phyloP scores from a whole-genome alignment of 1,284 basidiomycete genomes.

The Apiotrichum veenhuisii region DNA sequence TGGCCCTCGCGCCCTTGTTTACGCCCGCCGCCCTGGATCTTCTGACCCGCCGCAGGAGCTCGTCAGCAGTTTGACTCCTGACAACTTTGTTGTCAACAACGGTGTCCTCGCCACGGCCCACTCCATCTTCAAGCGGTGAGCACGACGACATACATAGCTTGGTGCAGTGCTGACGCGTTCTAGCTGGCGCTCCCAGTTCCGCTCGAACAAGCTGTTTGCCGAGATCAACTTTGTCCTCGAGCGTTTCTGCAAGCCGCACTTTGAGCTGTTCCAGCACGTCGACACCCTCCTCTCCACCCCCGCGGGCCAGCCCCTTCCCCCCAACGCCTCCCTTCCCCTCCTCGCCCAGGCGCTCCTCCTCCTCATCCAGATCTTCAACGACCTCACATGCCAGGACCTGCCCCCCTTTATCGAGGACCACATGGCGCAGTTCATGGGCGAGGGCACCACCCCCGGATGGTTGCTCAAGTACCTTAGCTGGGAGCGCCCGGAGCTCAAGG shows the following conservation, averaged over 20 bases:
- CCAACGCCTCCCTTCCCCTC: conserved; percentile 44
- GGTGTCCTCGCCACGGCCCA: conserved; percentile 91
- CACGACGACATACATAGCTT: background rate
- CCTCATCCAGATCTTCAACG: conserved; percentile 84
- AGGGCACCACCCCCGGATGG: conserved; percentile 57
- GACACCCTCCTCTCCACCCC: conserved; percentile 51
- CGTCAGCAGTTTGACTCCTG: conserved; percentile 67
- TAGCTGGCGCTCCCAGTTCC: conserved; percentile 82
- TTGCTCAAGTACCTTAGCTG: conserved; percentile 76
- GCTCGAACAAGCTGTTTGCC: conserved; percentile 74
- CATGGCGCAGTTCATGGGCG: conserved; percentile 73
- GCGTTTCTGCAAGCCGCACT: conserved; percentile 78
- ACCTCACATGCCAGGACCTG: conserved; percentile 91
- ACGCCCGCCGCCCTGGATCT: conserved; percentile 9
- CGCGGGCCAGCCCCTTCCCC: conserved; percentile 41
- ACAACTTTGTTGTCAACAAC: conserved; percentile 79
- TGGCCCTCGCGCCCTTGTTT: too few species aligned
- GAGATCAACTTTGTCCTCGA: conserved; percentile 89
- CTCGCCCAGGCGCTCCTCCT: conserved; percentile 72
- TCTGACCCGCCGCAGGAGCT: conserved; percentile 62
- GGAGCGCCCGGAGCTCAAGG: conserved; percentile 65
- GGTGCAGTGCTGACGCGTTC: background rate
- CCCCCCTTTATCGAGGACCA: conserved; percentile 92
- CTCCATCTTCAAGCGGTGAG: conserved; percentile 76
- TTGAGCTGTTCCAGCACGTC: conserved; percentile 68